Conservation (phyloP, 352 stramenopile genomes). For the Globisporangium viniferum region DNA sequence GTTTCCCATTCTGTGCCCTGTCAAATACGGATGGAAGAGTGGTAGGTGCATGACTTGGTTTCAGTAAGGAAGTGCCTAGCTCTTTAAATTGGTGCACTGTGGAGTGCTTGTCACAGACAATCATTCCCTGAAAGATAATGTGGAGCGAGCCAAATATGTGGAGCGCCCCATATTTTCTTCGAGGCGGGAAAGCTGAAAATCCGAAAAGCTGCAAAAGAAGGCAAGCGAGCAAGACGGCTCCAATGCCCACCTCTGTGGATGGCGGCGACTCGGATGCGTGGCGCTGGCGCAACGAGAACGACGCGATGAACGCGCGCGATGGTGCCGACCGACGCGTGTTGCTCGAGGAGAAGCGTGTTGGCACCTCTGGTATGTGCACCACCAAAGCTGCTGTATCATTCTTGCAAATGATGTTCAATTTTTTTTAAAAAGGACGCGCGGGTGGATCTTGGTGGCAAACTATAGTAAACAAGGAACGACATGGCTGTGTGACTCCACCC, state of each 20-base stretch:
- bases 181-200: no score
- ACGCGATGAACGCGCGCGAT: slow-evolving; percentile 4
- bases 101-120: no score
- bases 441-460: neutral
- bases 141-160: no score
- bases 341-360: slow-evolving; percentile 17
- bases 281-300: slow-evolving; percentile 15
- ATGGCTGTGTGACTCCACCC: neutral
- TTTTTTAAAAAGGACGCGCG: neutral
- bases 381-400: neutral
- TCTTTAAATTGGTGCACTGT: no score
- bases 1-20: no score
- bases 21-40: no score
- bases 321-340: neutral
- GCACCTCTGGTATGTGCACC: slow-evolving; percentile 11
- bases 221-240: neutral
- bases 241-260: slow-evolving; percentile 1
- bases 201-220: no score
- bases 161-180: no score
- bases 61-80: no score
- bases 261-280: slow-evolving; percentile 6
- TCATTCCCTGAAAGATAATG: no score
- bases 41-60: neutral
- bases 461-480: neutral
- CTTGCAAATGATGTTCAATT: neutral